phyloP scores from a whole-genome alignment of 345 rosid species.

The Dipteronia sinensis region DNA sequence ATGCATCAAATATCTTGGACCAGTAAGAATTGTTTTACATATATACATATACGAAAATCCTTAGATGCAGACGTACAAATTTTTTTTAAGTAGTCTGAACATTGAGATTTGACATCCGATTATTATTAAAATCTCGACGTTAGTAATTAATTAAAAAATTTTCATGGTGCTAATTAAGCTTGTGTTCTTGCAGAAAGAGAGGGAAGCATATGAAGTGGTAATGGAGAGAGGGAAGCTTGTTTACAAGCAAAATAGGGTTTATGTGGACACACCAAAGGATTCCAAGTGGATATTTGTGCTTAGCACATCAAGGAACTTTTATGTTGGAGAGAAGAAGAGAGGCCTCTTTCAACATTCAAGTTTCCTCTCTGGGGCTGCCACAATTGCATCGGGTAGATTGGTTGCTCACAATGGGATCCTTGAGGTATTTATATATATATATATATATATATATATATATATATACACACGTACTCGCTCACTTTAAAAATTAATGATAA shows the following conservation, averaged over 20 bases:
- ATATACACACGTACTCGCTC: no score
- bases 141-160: no score
- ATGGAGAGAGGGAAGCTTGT: slow-evolving; percentile 56
- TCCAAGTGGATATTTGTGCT: slow-evolving; percentile 77
- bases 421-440: slow-evolving; percentile 36
- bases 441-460: no score
- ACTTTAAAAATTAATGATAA: no score
- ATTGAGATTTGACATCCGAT: not conserved
- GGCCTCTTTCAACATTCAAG: slow-evolving; percentile 80
- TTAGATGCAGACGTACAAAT: no score
- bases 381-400: slow-evolving; percentile 71
- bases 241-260: slow-evolving; percentile 35
- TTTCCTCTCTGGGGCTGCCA: slow-evolving; percentile 79
- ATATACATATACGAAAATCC: no score
- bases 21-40: slow-evolving; percentile 39
- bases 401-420: slow-evolving; percentile 53
- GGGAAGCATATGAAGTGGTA: slow-evolving; percentile 62
- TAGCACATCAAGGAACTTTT: slow-evolving; percentile 54
- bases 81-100: not conserved
- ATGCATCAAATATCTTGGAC: slow-evolving; percentile 80
- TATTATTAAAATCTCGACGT: no score
- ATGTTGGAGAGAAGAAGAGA: slow-evolving; percentile 60
- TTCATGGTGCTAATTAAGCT: not conserved
- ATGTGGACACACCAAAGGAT: slow-evolving; percentile 53
- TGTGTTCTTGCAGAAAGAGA: slow-evolving; percentile 52